Evolutionary conservation across 116 monocot species (phyloP).

Genomic region (Iris pallida): DNA sequence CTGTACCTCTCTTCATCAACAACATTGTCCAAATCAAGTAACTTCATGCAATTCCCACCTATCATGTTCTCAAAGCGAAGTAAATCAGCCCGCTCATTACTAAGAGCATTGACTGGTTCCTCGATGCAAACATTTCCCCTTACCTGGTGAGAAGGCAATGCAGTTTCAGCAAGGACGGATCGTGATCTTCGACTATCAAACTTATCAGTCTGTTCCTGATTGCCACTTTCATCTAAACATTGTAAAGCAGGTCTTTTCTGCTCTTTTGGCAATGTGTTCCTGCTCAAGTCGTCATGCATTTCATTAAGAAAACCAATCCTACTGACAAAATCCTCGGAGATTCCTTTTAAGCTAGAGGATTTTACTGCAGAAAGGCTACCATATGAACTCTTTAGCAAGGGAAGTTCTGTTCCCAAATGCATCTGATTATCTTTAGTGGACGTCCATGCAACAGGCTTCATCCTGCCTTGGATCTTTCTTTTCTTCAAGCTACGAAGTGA

Average conservation of each 20-base stretch:
- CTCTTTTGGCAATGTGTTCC: not conserved
- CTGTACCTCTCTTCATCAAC: constrained; percentile 61
- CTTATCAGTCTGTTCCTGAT: constrained; percentile 8
- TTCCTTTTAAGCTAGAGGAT: not conserved
- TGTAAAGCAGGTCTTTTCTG: constrained; percentile 9
- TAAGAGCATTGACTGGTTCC: constrained; percentile 6
- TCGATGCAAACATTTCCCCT: constrained; percentile 13
- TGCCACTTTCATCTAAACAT: constrained; percentile 2
- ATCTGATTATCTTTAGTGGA: constrained; percentile 9
- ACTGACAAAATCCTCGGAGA: not conserved
- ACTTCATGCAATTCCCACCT: constrained; percentile 42
- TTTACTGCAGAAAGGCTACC: constrained; percentile 7
- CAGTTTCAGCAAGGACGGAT: not conserved
- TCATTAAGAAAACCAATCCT: constrained; percentile 1
- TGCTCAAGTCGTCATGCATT: not conserved
- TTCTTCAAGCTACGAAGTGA: constrained; percentile 24
- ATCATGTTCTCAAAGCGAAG: constrained; percentile 33
- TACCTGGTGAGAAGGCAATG: constrained; percentile 1
- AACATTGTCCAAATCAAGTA: constrained; percentile 66
- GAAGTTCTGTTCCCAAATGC: not conserved
- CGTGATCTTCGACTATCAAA: not conserved
- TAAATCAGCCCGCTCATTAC: constrained; percentile 21
- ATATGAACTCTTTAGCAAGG: not conserved
- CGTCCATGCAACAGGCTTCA: constrained; percentile 10
- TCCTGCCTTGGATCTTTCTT: constrained; percentile 25